phyloP scores from a whole-genome alignment of 352 stramenopile species.

The Globisporangium echinulatum region DNA sequence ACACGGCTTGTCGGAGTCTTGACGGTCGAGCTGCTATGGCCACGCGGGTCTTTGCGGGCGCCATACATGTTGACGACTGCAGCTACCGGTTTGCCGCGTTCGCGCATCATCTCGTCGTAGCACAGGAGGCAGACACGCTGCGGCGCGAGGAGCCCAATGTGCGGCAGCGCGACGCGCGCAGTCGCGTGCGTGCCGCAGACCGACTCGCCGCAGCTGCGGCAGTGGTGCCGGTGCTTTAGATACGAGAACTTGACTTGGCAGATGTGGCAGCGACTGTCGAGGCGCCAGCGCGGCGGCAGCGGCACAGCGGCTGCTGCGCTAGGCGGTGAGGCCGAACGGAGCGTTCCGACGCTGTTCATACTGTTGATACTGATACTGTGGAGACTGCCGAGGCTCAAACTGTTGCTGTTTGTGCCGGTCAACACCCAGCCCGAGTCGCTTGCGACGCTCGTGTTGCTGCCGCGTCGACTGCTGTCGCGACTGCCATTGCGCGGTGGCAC shows the following conservation, averaged over 20 bases:
- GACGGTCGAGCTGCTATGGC: no score
- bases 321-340: slow-evolving; percentile 22
- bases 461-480: neutral
- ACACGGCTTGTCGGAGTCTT: no score
- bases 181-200: slow-evolving; percentile 82
- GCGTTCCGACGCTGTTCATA: slow-evolving; percentile 14
- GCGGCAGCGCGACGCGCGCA: slow-evolving; percentile 51
- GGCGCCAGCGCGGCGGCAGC: slow-evolving; percentile 60
- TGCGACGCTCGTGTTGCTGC: neutral
- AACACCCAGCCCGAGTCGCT: slow-evolving; percentile 5
- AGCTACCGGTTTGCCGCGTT: slow-evolving; percentile 55
- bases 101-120: slow-evolving; percentile 60
- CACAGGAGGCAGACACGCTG: slow-evolving; percentile 78
- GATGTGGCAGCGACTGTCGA: slow-evolving; percentile 76
- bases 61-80: slow-evolving; percentile 70
- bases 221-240: slow-evolving; percentile 84
- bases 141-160: slow-evolving; percentile 47
- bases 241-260: slow-evolving; percentile 85
- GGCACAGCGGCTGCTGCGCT: slow-evolving; percentile 14
- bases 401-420: slow-evolving; percentile 1
- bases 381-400: neutral
- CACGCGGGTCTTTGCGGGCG: no score
- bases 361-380: neutral
- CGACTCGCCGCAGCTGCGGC: slow-evolving; percentile 80
- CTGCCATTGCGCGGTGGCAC: neutral